Evolutionary conservation across 2,329 filamentous ascomycete species (phyloP).

Genomic region (Aspergillus hortae): DNA sequence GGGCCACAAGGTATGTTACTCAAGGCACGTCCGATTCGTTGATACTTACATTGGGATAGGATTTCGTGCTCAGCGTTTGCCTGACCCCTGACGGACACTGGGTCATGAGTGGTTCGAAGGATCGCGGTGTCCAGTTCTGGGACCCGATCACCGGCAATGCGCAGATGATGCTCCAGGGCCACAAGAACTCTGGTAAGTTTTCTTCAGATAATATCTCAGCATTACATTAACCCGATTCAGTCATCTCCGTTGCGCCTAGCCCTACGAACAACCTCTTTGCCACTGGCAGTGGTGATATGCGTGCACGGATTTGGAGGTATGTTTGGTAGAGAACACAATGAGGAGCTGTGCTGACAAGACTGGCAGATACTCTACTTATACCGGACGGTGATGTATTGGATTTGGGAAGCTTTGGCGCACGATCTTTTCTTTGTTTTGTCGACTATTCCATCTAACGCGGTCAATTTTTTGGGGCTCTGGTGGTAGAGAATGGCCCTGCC

Average conservation of each 20-base stretch:
- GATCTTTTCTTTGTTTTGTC: conserved; percentile 16
- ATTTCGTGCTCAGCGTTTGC: conserved; percentile 94
- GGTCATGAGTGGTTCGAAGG: conserved; percentile 97
- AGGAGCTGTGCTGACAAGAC: conserved; percentile 10
- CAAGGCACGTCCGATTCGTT: too few species aligned
- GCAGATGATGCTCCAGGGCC: conserved; percentile 96
- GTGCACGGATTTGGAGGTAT: conserved; percentile 92
- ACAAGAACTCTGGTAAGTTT: conserved; percentile 81
- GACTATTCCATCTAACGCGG: neutral
- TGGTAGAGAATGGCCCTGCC: neutral
- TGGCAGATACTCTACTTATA: conserved; percentile 36
- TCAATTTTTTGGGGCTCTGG: neutral
- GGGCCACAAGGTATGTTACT: conserved; percentile 73
- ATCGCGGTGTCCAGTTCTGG: conserved; percentile 98
- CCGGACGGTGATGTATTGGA: conserved; percentile 33
- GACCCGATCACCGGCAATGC: conserved; percentile 89
- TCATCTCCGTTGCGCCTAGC: conserved; percentile 94
- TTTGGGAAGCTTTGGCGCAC: conserved; percentile 31
- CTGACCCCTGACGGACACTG: conserved; percentile 90
- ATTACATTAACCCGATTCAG: conserved; percentile 41
- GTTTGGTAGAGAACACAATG: conserved; percentile 9
- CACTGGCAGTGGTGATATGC: conserved; percentile 95
- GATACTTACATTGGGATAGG: conserved; percentile 47
- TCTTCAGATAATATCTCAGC: neutral
- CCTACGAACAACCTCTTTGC: conserved; percentile 86